Evolutionary conservation across 164 flowering plant genomes (phyloP), one percentile per base, ranked within the genome.

Genomic region (Echeveria elegans): DNA sequence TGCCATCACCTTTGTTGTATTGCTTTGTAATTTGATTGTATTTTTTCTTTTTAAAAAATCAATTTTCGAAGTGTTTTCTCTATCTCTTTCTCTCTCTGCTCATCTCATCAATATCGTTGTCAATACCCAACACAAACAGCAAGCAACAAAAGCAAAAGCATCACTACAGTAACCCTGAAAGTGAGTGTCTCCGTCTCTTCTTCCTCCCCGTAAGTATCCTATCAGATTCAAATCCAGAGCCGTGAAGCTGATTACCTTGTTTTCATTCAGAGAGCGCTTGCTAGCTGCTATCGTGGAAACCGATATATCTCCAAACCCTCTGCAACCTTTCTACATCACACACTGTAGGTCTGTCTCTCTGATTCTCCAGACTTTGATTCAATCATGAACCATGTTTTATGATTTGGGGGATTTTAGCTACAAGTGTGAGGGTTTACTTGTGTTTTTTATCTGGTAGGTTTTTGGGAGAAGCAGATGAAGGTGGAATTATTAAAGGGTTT

Each of bases 11-110:
- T 56, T 28, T 28, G 61, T 53, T 23, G 60, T 53, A 21, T 23
- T 53, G 60, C 26, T 53, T 53, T 23, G 60, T 53, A 53, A 30
- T 53, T 24, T 53, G 60, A 26, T 80, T 77, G 23, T 6, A 26
- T 56, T 56, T 56, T 32, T 2, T 56, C 4, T 11, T 11, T 9
- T 11, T 26, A 16, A 16, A 56, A 56, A 56, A 21, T 19, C 7
- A 21, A 48, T 2, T 21, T 52, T 26, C 61, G 28, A 56, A 56
- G 61, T 56, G 61, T 56, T 56, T 56, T 56, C 61, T 32, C 28
- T 50, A n/a, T 50, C 12, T 56, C 61, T 28, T 19, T 56, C 23
- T 56, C 61, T 56, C 56, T 56, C 61, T 4, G 5, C 61, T 56
- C 61, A 56, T 56, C 60, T 53, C 32, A 56, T 56, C 61, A 11